Base-by-base conservation (phyloP, 768 basidiomycete species). In the Mycena alexandri region DNA sequence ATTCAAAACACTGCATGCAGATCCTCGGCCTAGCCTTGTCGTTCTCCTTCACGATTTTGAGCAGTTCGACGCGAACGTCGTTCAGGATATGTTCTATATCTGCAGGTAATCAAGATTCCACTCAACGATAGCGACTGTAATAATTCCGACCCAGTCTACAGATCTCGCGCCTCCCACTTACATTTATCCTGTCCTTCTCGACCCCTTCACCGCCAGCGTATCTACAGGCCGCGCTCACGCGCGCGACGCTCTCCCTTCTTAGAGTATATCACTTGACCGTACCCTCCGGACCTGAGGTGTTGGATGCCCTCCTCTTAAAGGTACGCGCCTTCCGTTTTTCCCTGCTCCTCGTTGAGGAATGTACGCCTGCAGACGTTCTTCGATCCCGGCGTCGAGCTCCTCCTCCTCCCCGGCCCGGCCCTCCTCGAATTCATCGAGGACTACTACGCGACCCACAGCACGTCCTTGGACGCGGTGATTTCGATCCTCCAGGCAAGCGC, bases 41-140 rank as follows among this genome's bases (percentile, higher is more conserved):
- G 80, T 91, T 11, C 72, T 93, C 14, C 72, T 94, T 22, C 91
- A 93, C 62, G 89, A 92, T 62, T 93, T 94, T 69, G 93, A 94
- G 72, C 87, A 89, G 73, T 86, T 92, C 54, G 91, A 92, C 61
- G 78, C 86, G 0, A 60, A 69, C 2, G 83, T 93, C 3, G 75
- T 94, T 53, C 87, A 90, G 72, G 92, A 94, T 71, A 72, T 93
- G 19, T 86, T 93, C 46, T 84, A 90, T 59, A 89, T 93, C 41
- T 91, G 86, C 81, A 92, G 90, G 92, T 89, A 67, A 16, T 53
- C n/a, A n/a, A n/a, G n/a, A n/a, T n/a, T n/a, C n/a, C n/a, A n/a
- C n/a, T n/a, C n/a, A n/a, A n/a, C n/a, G n/a, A n/a, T n/a, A n/a
- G n/a, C n/a, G n/a, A n/a, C n/a, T n/a, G n/a, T n/a, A n/a, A 56